Evolutionary conservation across 2,329 filamentous ascomycete genomes (phyloP), one percentile per base, ranked within the genome.

Genomic region (Trichoderma semiorbis): DNA sequence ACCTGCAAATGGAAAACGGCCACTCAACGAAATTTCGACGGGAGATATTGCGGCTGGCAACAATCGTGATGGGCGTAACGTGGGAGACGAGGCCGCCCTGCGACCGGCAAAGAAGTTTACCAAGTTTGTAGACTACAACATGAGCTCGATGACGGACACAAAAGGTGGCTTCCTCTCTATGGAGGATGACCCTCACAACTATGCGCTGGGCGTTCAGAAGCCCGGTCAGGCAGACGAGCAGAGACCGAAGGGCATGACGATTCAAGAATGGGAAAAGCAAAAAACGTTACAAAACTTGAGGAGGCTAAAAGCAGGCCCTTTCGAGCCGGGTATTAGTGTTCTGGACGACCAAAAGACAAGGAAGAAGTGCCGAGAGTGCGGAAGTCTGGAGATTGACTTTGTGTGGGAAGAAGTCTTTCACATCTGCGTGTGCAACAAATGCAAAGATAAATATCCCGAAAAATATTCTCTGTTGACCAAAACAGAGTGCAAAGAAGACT

Each of bases 61-160:
- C 36, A 88, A 89, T 77, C 91, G 93, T 77, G 92, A 96, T 85
- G 92, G 89, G 6, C 86, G 89, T 63, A 83, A 81, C 75, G 80
- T 78, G 76, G 80, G 78, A 76, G 83, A 87, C 74, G 84, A 85
- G 18, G 84, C 78, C 79, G 73, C 80, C 57, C 90, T 97, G 64
- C 90, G 90, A 70, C 92, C 95, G 0, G 93, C 93, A 61, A 89
- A 91, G 78, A 98, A 97, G 78, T 98, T 98, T 76, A 90, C 93
- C 73, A 95, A 96, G 80, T 98, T 92, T 79, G 95, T 99, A 78
- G 96, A 99, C 79, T 98, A 98, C 83, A 96, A 99, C 81, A 96
- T 99, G 83, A 95, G 93, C 79, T 92, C 95, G 83, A 98, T 99
- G 94, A 97, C 92, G 7, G 96, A 99, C 80, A 98, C 95, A 1